phyloP scores from a whole-genome alignment of 1,139 yeast species.

The Geotrichum phurueaensis region DNA sequence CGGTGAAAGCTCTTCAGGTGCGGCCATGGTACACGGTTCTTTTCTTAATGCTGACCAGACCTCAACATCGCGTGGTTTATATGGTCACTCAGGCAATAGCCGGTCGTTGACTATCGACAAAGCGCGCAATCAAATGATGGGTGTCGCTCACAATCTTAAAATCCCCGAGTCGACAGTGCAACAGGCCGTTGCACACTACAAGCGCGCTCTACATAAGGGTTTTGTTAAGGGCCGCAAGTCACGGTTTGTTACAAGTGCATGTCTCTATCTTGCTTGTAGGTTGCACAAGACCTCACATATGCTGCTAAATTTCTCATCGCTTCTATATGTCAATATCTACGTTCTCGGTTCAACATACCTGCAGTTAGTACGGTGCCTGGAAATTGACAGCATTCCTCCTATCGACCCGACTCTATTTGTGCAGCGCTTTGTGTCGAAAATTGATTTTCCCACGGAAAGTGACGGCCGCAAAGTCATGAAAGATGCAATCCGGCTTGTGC shows the following conservation, averaged over 20 bases:
- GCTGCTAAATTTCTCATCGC: conserved; percentile 89
- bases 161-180: conserved; percentile 83
- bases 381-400: conserved; percentile 68
- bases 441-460: conserved; percentile 63
- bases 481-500: conserved; percentile 83
- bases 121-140: conserved; percentile 69
- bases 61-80: conserved; percentile 55
- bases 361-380: conserved; percentile 77
- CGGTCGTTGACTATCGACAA: conserved; percentile 82
- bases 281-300: conserved; percentile 86
- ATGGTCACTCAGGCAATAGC: conserved; percentile 52
- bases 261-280: conserved; percentile 90
- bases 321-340: conserved; percentile 84
- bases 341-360: conserved; percentile 93
- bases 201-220: conserved; percentile 74
- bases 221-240: conserved; percentile 95
- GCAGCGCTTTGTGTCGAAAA: conserved; percentile 84
- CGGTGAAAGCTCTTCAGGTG: conserved; percentile 88
- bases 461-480: conserved; percentile 52
- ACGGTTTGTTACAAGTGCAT: conserved; percentile 91
- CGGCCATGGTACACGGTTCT: conserved; percentile 92
- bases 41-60: conserved; percentile 86
- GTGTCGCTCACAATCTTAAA: conserved; percentile 68
- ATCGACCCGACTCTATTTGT: conserved; percentile 93
- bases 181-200: conserved; percentile 84